Conservation (phyloP, 192 early-diverging fungal species). For the Entomortierella parvispora region DNA sequence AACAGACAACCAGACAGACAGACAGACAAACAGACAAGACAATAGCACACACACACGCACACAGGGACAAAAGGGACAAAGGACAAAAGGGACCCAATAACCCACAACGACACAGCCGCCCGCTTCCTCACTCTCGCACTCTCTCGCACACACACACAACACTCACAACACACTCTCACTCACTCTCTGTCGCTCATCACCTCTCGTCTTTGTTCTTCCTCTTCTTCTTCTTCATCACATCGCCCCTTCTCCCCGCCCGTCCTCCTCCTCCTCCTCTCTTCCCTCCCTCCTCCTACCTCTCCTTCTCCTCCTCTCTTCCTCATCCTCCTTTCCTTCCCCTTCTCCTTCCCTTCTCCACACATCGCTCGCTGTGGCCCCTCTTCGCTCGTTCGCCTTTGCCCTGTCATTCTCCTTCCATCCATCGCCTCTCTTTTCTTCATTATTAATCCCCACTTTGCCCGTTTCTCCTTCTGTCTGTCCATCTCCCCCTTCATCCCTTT, state of each 20-base stretch:
- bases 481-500: constrained; percentile 6
- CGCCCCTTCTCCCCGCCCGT: background rate
- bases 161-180: background rate
- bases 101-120: background rate
- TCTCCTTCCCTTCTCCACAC: too few species aligned
- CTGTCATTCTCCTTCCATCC: constrained; percentile 17
- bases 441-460: background rate
- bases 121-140: background rate
- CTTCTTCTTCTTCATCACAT: background rate
- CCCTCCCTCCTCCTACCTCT: background rate
- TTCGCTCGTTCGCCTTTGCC: too few species aligned
- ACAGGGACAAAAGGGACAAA: background rate
- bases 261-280: background rate
- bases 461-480: background rate
- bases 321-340: background rate
- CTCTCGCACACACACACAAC: background rate
- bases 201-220: background rate
- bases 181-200: background rate
- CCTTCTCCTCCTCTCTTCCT: background rate
- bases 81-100: background rate
- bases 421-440: background rate
- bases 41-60: background rate
- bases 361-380: too few species aligned
- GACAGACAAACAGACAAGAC: background rate
- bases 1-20: too few species aligned